A percentile compares a stretch with the other conserved stretches of the same genome.
Evolutionary conservation across 169 alveolate species (phyloP).

Genomic region (Eimeria zaria): DNA sequence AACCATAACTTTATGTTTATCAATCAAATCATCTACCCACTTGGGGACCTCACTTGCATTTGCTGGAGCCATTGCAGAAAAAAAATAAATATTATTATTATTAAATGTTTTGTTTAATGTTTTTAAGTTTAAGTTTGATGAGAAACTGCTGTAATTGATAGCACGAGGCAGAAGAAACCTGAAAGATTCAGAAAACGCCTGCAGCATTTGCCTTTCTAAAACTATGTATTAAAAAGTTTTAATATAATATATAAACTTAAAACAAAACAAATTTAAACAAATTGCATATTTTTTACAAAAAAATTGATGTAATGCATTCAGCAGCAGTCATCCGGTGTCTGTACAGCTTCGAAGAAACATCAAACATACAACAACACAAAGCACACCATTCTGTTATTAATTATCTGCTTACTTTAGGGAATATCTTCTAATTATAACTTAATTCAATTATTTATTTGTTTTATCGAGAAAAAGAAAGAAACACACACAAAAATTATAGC

Average conservation of each 20-base stretch:
- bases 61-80: conserved; percentile 21
- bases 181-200: neutral
- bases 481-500: too few species aligned
- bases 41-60: conserved; percentile 47
- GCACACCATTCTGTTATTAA: neutral
- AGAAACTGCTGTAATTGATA: neutral
- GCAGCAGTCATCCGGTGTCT: neutral
- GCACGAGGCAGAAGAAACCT: neutral
- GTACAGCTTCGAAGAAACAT: neutral
- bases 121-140: neutral
- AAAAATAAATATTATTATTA: neutral
- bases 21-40: conserved; percentile 53
- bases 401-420: neutral
- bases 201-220: neutral
- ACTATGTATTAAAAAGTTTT: neutral
- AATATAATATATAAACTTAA: neutral
- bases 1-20: conserved; percentile 41
- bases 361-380: neutral
- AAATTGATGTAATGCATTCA: neutral
- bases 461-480: neutral
- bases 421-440: neutral
- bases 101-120: neutral
- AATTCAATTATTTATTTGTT: neutral
- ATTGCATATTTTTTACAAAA: neutral
- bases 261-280: neutral